Base-by-base conservation (phyloP, 78 protist species). In the Chrysochromulina tobinii region DNA sequence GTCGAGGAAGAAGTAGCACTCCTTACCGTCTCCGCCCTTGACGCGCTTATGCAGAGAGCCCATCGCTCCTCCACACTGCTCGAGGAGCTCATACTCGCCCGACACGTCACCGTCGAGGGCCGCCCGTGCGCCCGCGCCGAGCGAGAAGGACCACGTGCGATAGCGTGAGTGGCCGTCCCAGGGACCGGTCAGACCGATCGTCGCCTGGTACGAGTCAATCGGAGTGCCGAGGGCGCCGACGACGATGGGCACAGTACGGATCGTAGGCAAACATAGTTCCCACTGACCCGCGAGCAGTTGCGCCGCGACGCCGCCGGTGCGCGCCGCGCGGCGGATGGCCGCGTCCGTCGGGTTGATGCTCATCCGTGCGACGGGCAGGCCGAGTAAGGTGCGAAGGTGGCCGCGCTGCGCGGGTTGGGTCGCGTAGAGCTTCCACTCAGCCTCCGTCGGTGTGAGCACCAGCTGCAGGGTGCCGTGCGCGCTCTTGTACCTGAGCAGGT, bases 191-290 rank as follows among this genome's bases (percentile, higher is more conserved):
- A 69, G 79, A 12, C 79, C 79, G 51, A 69, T 21, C 27, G 79
- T n/a, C 79, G 79, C 79, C 79, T 69, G 79, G 51, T 51, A 69
- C 51, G 51, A n/a, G 51, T 69, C 79, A 51, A 69, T n/a, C 51
- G 79, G 54, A 1, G 21, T 51, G 79, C 79, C 79, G 79, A 69
- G 11, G 23, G 79, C 4, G 15, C 51, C 8, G 51, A 69, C 14
- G 15, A 3, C 27, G 79, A 69, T 18, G 23, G 51, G 27, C 6
- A 69, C 51, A 0, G 2, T 5, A 21, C 21, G 51, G 23, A 21
- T 1, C 54, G 27, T 6, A 1, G 79, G 79, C 79, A 69, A 12
- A 14, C 79, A 69, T 8, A 69, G 27, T 51, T 69, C 79, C 79
- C 79, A 69, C 6, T 3, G 23, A 11, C 79, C 79, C 23, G 4